Conservation (phyloP, 2,329 filamentous ascomycete species). For the Aspergillus jensenii region DNA sequence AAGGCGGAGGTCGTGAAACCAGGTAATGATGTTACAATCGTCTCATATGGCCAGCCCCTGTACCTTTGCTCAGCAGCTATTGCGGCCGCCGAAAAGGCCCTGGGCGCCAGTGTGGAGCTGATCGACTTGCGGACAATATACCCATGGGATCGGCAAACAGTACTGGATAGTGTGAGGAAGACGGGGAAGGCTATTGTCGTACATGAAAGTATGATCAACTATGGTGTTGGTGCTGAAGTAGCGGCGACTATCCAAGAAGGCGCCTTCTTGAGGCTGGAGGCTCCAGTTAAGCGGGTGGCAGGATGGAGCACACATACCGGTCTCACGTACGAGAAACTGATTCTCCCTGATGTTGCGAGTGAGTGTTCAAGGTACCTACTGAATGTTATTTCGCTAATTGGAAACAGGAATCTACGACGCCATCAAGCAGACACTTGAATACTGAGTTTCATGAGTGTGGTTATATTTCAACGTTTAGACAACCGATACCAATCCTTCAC, state of each 20-base stretch:
- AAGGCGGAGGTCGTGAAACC: constrained; percentile 82
- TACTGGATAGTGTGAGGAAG: constrained; percentile 80
- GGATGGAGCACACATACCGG: constrained; percentile 89
- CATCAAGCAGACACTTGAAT: constrained; percentile 66
- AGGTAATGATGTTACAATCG: constrained; percentile 76
- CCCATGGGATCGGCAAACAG: constrained; percentile 82
- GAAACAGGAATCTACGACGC: constrained; percentile 66
- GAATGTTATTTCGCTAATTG: constrained; percentile 1
- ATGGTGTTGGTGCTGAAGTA: constrained; percentile 84
- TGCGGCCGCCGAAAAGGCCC: constrained; percentile 70
- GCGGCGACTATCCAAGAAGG: constrained; percentile 85
- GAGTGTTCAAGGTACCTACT: constrained; percentile 48
- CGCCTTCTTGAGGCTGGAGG: constrained; percentile 80
- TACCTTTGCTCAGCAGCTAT: constrained; percentile 81
- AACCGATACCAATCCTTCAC: not conserved
- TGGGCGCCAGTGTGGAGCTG: constrained; percentile 75
- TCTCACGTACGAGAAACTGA: constrained; percentile 74
- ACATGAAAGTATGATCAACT: constrained; percentile 89
- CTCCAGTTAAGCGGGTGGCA: constrained; percentile 78
- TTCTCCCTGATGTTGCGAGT: constrained; percentile 84
- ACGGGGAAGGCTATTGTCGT: constrained; percentile 85
- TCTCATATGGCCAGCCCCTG: constrained; percentile 86
- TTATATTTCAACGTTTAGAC: not conserved
- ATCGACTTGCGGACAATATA: constrained; percentile 88
- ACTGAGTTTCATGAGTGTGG: constrained; percentile 44